Percentiles rank a stretch among this genome's conserved stretches.
Evolutionary conservation across 225 moss, liverwort and hornwort species (phyloP).

Genomic region (Takakia lepidozioides): DNA sequence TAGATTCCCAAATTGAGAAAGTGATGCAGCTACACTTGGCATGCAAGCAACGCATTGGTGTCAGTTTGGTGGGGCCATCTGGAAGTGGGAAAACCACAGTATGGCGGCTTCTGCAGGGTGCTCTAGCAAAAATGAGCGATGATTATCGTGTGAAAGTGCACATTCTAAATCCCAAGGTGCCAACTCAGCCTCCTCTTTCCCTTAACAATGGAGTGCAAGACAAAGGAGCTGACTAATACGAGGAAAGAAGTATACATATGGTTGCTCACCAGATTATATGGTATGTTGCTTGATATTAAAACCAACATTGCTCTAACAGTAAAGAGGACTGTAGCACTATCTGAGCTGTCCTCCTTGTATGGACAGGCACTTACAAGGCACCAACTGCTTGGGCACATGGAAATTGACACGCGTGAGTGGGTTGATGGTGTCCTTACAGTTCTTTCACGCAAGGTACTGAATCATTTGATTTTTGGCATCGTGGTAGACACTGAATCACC

Average conservation of each 20-base stretch:
- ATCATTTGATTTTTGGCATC: too few relatives aligned
- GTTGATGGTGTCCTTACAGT: too few relatives aligned
- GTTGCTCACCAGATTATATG: too few relatives aligned
- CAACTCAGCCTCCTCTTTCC: not conserved
- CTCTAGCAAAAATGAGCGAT: constrained; percentile 6
- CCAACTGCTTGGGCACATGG: constrained; percentile 28
- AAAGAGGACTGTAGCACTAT: too few relatives aligned
- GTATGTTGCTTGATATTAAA: too few relatives aligned
- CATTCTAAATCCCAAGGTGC: constrained; percentile 23
- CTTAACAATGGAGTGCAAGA: not conserved
- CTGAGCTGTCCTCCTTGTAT: not conserved
- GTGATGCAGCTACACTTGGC: constrained; percentile 22
- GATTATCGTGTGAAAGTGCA: constrained; percentile 15
- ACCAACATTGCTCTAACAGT: too few relatives aligned
- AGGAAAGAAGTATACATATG: too few relatives aligned
- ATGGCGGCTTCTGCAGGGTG: constrained; percentile 19
- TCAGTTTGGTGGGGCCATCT: constrained; percentile 24
- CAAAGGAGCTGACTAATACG: too few relatives aligned
- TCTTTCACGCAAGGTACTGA: too few relatives aligned
- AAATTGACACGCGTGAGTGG: constrained; percentile 85
- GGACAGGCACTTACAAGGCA: constrained; percentile 21
- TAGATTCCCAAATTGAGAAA: constrained; percentile 24
- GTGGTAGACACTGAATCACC: too few relatives aligned
- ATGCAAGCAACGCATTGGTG: constrained; percentile 20
- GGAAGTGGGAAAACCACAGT: constrained; percentile 27